A percentile compares a stretch with the other conserved stretches of the same genome.
Evolutionary conservation across 2,329 filamentous ascomycete species (phyloP).

Genomic region (Raffaelea ambrosiae): DNA sequence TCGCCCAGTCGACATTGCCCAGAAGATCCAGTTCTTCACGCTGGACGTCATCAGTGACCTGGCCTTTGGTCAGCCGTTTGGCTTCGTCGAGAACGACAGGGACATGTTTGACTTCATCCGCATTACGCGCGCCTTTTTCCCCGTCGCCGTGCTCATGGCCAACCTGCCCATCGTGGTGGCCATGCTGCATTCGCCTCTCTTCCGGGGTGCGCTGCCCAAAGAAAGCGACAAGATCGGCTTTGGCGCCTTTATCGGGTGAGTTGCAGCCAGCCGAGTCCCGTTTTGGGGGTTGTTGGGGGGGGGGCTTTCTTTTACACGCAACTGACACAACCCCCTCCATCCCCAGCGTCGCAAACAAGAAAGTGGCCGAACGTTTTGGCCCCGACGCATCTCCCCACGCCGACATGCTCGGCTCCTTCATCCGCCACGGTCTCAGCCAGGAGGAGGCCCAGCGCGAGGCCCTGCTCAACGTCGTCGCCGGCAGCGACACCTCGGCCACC

Average conservation of each 20-base stretch:
- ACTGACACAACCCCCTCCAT: no score
- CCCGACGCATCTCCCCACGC: slow-evolving; percentile 18
- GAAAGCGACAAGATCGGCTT: slow-evolving; percentile 29
- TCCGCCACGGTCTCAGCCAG: slow-evolving; percentile 28
- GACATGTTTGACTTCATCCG: slow-evolving; percentile 37
- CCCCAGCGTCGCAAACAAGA: slow-evolving; percentile 32
- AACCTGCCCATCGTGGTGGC: slow-evolving; percentile 32
- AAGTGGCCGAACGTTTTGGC: slow-evolving; percentile 20
- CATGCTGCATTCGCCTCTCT: slow-evolving; percentile 30
- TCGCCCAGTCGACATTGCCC: slow-evolving; percentile 30
- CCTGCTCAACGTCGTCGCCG: slow-evolving; percentile 26
- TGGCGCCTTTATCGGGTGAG: slow-evolving; percentile 27
- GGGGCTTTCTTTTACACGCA: no score
- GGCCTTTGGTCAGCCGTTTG: slow-evolving; percentile 39
- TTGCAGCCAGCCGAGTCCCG: not conserved
- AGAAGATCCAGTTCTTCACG: slow-evolving; percentile 43
- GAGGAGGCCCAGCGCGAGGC: slow-evolving; percentile 35
- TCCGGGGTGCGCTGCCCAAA: slow-evolving; percentile 31
- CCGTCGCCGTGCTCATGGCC: slow-evolving; percentile 12
- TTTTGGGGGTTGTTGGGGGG: no score
- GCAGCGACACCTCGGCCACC: slow-evolving; percentile 21
- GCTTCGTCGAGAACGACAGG: slow-evolving; percentile 33
- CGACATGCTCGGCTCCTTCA: slow-evolving; percentile 32
- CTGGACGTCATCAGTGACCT: slow-evolving; percentile 46
- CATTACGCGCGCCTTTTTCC: slow-evolving; percentile 13